Evolutionary conservation across 345 rosid genomes (phyloP).

Genomic region (Lumnitzera racemosa): DNA sequence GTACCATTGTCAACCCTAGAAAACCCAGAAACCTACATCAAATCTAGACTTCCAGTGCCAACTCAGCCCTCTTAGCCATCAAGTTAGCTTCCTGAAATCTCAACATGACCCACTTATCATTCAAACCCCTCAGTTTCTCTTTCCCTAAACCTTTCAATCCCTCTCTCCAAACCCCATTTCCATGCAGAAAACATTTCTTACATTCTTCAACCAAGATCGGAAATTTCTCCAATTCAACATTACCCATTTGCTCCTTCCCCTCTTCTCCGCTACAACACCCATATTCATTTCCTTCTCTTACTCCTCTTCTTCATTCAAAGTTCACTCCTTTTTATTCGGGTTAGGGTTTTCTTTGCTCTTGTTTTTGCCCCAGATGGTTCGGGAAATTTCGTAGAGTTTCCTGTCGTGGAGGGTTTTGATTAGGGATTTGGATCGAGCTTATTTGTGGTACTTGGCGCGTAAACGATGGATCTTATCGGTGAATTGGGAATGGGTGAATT

Average conservation of each 20-base stretch:
- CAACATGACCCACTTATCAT: slow-evolving; percentile 19
- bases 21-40: too few species aligned
- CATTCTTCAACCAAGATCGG: slow-evolving; percentile 18
- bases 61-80: slow-evolving; percentile 23
- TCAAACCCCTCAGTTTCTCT: slow-evolving; percentile 19
- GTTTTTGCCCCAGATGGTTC: slow-evolving; percentile 24
- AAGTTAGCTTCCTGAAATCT: slow-evolving; percentile 24
- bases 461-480: slow-evolving; percentile 22
- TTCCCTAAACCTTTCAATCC: slow-evolving; percentile 16
- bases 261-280: not conserved
- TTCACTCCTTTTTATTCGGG: not conserved
- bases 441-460: slow-evolving; percentile 22
- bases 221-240: slow-evolving; percentile 13
- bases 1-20: too few species aligned
- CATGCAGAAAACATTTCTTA: slow-evolving; percentile 2
- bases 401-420: slow-evolving; percentile 25
- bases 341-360: not conserved
- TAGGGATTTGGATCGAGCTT: slow-evolving; percentile 19
- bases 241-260: not conserved
- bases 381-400: slow-evolving; percentile 10
- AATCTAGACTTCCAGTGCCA: slow-evolving; percentile 9
- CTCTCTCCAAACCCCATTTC: slow-evolving; percentile 13
- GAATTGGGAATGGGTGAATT: slow-evolving; percentile 21
- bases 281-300: slow-evolving; percentile 2
- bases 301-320: slow-evolving; percentile 2